These are phyloP conservation scores for Aspergillus felis DNA, from an alignment of 2,329 filamentous ascomycete genomes.

Conservation along the genomic window DNA sequence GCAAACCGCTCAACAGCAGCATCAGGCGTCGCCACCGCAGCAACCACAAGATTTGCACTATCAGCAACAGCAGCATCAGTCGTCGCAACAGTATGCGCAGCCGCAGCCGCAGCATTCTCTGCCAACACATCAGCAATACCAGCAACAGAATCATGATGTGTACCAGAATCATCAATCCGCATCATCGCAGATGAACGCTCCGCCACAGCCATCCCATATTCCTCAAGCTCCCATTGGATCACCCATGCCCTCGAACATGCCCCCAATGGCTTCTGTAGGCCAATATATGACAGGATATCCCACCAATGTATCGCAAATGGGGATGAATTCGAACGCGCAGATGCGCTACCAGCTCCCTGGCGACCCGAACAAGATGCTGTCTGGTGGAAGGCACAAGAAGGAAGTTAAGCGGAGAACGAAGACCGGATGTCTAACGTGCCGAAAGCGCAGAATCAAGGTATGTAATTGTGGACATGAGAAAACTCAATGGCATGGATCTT, in stretches of 20 bases:
- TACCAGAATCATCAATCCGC: constrained; percentile 25
- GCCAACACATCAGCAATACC: constrained; percentile 24
- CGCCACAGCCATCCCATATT: constrained; percentile 30
- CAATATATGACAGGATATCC: constrained; percentile 51
- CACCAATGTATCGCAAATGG: constrained; percentile 28
- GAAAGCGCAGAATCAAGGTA: constrained; percentile 70
- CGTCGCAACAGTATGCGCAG: constrained; percentile 22
- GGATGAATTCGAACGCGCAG: constrained; percentile 40
- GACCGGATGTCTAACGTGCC: constrained; percentile 65
- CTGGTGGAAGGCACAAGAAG: constrained; percentile 61
- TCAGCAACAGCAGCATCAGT: constrained; percentile 39
- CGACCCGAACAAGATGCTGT: constrained; percentile 53
- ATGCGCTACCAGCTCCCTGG: constrained; percentile 52
- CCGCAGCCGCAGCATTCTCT: constrained; percentile 27
- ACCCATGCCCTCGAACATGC: constrained; percentile 44
- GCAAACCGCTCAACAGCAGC: constrained; percentile 28
- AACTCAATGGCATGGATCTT: neutral
- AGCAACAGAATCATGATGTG: constrained; percentile 31
- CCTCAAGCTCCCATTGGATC: constrained; percentile 48
- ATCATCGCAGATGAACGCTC: constrained; percentile 16
- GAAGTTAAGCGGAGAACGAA: constrained; percentile 74
- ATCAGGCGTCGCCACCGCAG: constrained; percentile 21
- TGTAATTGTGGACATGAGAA: constrained; percentile 24
- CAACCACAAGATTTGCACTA: constrained; percentile 26
- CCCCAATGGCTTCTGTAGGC: constrained; percentile 50